Percentiles rank a stretch among this genome's conserved stretches.
Conservation (phyloP, 495 filamentous ascomycete genomes). For the Parmelia sp. region DNA sequence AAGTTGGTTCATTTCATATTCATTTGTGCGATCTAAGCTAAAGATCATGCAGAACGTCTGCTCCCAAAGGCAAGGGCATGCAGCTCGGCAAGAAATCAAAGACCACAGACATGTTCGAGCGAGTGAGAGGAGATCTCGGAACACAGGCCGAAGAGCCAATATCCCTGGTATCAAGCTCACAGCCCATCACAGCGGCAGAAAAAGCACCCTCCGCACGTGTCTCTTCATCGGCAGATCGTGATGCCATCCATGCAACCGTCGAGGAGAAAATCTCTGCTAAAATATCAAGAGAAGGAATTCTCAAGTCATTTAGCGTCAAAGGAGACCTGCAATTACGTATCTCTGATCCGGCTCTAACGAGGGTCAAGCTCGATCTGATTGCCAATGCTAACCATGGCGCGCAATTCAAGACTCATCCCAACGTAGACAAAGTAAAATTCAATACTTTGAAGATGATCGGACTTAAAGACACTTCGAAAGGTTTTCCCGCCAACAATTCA, state of each 20-base stretch:
- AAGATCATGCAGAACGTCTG: conserved; percentile 44
- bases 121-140: conserved; percentile 82
- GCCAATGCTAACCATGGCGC: conserved; percentile 69
- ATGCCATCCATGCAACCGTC: conserved; percentile 78
- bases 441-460: conserved; percentile 72
- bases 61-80: conserved; percentile 92
- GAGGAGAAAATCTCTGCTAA: conserved; percentile 83
- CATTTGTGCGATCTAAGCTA: conserved; percentile 13
- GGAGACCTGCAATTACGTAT: conserved; percentile 87
- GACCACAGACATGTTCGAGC: conserved; percentile 92
- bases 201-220: conserved; percentile 52
- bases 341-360: conserved; percentile 76
- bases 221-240: conserved; percentile 63
- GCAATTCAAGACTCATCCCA: conserved; percentile 89
- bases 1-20: conserved; percentile 47
- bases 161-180: conserved; percentile 65
- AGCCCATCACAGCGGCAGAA: conserved; percentile 49
- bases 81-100: conserved; percentile 97
- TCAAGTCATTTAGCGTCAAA: conserved; percentile 79
- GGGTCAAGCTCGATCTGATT: conserved; percentile 73
- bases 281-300: conserved; percentile 73
- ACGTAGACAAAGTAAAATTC: conserved; percentile 84
- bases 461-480: conserved; percentile 71
- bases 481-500: conserved; percentile 85
- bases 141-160: conserved; percentile 66